A percentile compares a stretch with the other conserved stretches of the same genome.
phyloP scores from a whole-genome alignment of 441 rosid genomes.

The Corymbia citriodora region DNA sequence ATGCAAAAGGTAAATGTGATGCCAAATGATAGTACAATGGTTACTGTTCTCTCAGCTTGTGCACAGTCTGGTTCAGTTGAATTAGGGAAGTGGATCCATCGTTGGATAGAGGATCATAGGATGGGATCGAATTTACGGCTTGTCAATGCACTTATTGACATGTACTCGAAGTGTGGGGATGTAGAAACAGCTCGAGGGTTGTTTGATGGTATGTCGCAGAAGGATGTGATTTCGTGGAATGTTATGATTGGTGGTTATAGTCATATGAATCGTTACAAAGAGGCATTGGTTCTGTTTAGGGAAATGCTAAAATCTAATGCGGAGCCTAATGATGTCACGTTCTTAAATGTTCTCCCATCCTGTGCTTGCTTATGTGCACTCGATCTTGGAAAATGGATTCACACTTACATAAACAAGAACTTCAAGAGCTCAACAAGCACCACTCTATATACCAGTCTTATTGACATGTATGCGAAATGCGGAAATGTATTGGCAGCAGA shows the following conservation, averaged over 20 bases:
- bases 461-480: conserved; percentile 80
- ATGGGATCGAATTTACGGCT: conserved; percentile 31
- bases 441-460: conserved; percentile 54
- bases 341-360: conserved; percentile 64
- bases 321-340: conserved; percentile 60
- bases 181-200: conserved; percentile 31
- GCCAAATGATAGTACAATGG: conserved; percentile 42
- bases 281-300: conserved; percentile 51
- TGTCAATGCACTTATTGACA: conserved; percentile 53
- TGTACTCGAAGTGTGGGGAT: conserved; percentile 65
- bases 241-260: conserved; percentile 69
- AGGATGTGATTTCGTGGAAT: conserved; percentile 73
- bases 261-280: conserved; percentile 36
- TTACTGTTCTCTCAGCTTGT: conserved; percentile 45
- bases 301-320: conserved; percentile 45
- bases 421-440: conserved; percentile 7
- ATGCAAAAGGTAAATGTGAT: conserved; percentile 21
- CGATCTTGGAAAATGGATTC: conserved; percentile 78
- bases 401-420: conserved; percentile 58
- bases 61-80: conserved; percentile 35
- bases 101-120: conserved; percentile 27
- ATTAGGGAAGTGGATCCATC: conserved; percentile 25
- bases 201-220: conserved; percentile 34
- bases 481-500: conserved; percentile 57
- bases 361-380: conserved; percentile 69